Conservation (phyloP, 2,329 filamentous ascomycete genomes). For the Alternaria dauci region DNA sequence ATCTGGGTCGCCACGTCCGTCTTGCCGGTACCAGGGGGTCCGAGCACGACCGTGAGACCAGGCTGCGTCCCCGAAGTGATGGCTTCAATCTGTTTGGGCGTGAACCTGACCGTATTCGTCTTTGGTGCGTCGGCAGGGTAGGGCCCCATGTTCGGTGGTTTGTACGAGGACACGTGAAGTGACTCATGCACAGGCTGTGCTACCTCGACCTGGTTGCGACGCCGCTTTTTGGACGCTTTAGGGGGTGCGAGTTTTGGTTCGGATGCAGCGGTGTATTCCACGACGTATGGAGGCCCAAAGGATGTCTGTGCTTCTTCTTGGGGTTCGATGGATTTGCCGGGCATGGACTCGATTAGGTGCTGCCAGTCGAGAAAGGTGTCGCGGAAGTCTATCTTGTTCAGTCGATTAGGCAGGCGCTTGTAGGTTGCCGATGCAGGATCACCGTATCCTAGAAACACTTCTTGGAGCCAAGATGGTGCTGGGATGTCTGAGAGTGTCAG, state of each 20-base stretch:
- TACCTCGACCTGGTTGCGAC: conserved; percentile 76
- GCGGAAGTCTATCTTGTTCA: conserved; percentile 84
- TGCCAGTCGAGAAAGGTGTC: conserved; percentile 97
- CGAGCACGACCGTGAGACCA: conserved; percentile 91
- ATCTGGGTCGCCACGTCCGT: conserved; percentile 99
- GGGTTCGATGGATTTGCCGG: conserved; percentile 86
- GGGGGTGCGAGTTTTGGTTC: conserved; percentile 57
- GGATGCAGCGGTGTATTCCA: conserved; percentile 65
- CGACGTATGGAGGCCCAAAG: conserved; percentile 86
- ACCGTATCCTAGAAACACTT: conserved; percentile 97
- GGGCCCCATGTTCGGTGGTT: conserved; percentile 85
- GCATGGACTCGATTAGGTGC: conserved; percentile 87
- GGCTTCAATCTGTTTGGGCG: conserved; percentile 87
- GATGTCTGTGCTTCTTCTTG: conserved; percentile 74
- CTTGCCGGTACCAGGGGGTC: conserved; percentile 95
- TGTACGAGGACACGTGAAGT: conserved; percentile 87
- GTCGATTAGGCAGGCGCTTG: conserved; percentile 78
- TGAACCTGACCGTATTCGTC: conserved; percentile 85
- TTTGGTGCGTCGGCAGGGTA: conserved; percentile 87
- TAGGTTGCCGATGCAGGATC: conserved; percentile 89
- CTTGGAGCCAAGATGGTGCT: conserved; percentile 89
- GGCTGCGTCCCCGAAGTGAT: conserved; percentile 94
- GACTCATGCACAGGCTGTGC: conserved; percentile 65
- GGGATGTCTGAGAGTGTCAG: conserved; percentile 85
- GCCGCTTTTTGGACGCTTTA: conserved; percentile 81